A percentile compares a stretch with the other conserved stretches of the same genome.
Conservation (phyloP, 495 filamentous ascomycete species). For the Umbilicaria muhlenbergii region DNA sequence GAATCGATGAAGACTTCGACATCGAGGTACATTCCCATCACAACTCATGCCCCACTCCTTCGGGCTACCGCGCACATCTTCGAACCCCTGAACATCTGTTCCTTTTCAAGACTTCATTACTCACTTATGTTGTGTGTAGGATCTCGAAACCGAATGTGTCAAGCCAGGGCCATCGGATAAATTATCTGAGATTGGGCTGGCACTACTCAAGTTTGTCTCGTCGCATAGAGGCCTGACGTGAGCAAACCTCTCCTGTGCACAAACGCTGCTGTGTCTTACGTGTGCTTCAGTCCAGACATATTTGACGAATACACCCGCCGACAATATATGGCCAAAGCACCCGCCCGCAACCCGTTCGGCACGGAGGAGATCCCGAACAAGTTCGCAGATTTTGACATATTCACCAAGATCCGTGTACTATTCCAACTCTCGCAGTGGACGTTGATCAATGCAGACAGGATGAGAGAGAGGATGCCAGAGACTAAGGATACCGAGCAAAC, state of each 20-base stretch:
- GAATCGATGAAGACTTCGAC: slow-evolving; percentile 71
- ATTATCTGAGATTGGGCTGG: slow-evolving; percentile 69
- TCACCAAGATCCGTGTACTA: slow-evolving; percentile 74
- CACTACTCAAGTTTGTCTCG: slow-evolving; percentile 81
- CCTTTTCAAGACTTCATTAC: slow-evolving; percentile 5
- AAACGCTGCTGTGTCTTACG: background rate
- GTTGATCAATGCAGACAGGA: slow-evolving; percentile 66
- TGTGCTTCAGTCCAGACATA: slow-evolving; percentile 48
- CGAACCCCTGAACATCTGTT: background rate
- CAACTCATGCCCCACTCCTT: background rate
- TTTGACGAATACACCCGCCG: slow-evolving; percentile 91
- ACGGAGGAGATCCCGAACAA: slow-evolving; percentile 52
- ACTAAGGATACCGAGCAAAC: slow-evolving; percentile 67
- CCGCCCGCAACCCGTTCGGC: slow-evolving; percentile 73
- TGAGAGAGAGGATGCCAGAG: slow-evolving; percentile 76
- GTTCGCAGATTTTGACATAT: slow-evolving; percentile 70
- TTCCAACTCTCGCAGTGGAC: slow-evolving; percentile 88
- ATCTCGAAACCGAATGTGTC: slow-evolving; percentile 76
- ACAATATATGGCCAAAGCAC: slow-evolving; percentile 75
- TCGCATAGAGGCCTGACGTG: slow-evolving; percentile 87
- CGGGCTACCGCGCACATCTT: background rate
- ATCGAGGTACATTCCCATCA: slow-evolving; percentile 51
- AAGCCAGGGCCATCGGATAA: slow-evolving; percentile 56
- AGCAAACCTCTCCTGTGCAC: slow-evolving; percentile 18
- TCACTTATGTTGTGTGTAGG: slow-evolving; percentile 31